Percentiles rank a stretch among this genome's conserved stretches.
phyloP scores from a whole-genome alignment of 306 rosid genomes.

The Corylus americana region DNA sequence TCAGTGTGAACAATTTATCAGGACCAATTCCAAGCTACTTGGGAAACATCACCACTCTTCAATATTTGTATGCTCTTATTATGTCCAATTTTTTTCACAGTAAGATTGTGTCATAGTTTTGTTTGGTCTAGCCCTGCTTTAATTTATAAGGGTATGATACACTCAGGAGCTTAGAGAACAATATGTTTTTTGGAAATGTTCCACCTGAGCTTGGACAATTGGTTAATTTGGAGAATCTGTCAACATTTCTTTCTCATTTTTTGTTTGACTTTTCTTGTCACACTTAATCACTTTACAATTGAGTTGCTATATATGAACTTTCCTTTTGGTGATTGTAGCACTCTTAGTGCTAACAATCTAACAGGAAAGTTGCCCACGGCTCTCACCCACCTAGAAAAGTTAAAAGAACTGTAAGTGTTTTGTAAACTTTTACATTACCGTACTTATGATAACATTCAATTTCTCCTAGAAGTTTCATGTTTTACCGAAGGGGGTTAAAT shows the following conservation, averaged over 20 bases:
- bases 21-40: constrained; percentile 29
- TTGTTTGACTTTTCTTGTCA: too few relatives aligned
- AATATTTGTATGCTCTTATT: constrained; percentile 15
- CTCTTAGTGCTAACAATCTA: constrained; percentile 20
- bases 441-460: background rate
- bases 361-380: constrained; percentile 28
- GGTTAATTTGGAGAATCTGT: constrained; percentile 22
- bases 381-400: constrained; percentile 10
- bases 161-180: constrained; percentile 19
- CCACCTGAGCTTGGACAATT: constrained; percentile 7
- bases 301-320: background rate
- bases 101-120: too few relatives aligned
- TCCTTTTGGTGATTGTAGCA: constrained; percentile 15
- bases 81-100: too few relatives aligned
- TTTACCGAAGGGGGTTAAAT: too few relatives aligned
- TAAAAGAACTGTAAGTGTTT: constrained; percentile 13
- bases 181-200: background rate
- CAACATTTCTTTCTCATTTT: background rate
- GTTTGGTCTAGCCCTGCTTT: too few relatives aligned
- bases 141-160: too few relatives aligned
- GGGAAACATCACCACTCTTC: constrained; percentile 24
- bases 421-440: background rate
- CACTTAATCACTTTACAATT: background rate
- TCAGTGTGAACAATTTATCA: constrained; percentile 20
- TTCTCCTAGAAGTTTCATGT: background rate